Percentiles rank a stretch among this genome's conserved stretches.
Conservation (phyloP, 495 filamentous ascomycete species). For the Lindgomyces ingoldianus region DNA sequence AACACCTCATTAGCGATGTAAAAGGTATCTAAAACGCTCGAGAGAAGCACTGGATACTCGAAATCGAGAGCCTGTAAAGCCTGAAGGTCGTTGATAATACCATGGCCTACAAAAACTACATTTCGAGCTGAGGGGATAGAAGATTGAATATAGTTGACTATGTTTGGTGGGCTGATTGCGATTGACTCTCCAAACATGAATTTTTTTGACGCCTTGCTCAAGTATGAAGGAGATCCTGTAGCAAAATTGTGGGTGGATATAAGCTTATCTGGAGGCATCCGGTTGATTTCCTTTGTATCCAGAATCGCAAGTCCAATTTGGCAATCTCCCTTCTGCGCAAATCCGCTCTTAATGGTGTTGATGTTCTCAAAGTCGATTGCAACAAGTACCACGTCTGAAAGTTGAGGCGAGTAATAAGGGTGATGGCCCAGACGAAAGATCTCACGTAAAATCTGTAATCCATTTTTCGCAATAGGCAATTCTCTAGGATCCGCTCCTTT, state of each 20-base stretch:
- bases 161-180: slow-evolving; percentile 7
- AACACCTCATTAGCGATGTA: slow-evolving; percentile 10
- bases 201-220: slow-evolving; percentile 4
- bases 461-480: slow-evolving; percentile 8
- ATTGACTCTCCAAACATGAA: slow-evolving; percentile 15
- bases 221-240: slow-evolving; percentile 12
- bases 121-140: slow-evolving; percentile 14
- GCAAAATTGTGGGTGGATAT: slow-evolving; percentile 20
- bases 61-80: slow-evolving; percentile 14
- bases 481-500: neutral
- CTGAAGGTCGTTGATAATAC: slow-evolving; percentile 17
- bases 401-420: neutral
- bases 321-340: slow-evolving; percentile 5
- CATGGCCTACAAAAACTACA: slow-evolving; percentile 20
- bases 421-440: slow-evolving; percentile 1
- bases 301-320: slow-evolving; percentile 17
- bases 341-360: slow-evolving; percentile 14
- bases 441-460: slow-evolving; percentile 7
- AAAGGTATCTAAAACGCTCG: slow-evolving; percentile 7
- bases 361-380: slow-evolving; percentile 23
- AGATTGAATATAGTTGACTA: no score
- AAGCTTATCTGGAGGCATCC: slow-evolving; percentile 3
- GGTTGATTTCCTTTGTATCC: slow-evolving; percentile 18
- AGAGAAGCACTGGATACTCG: slow-evolving; percentile 6
- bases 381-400: slow-evolving; percentile 9